A percentile compares a stretch with the other conserved stretches of the same genome.
These are phyloP conservation scores for Aureobasidium sp. DNA, from an alignment of 2,329 filamentous ascomycete species.

Conservation along the genomic window DNA sequence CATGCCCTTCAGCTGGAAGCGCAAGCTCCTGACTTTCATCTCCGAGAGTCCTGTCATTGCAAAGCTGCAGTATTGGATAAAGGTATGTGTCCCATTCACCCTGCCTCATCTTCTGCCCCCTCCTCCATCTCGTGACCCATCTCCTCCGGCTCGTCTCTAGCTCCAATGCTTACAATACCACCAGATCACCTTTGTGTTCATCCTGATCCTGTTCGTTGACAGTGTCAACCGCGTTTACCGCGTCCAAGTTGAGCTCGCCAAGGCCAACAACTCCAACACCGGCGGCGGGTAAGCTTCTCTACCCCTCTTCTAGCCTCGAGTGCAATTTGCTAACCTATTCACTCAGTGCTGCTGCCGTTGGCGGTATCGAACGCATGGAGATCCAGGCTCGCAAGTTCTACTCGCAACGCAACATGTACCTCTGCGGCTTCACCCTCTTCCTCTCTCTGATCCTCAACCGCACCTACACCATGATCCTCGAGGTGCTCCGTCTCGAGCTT, in stretches of 20 bases:
- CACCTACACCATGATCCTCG: slow-evolving; percentile 95
- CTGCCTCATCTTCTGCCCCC: no score
- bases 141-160: background rate
- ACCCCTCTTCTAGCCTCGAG: background rate
- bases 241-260: slow-evolving; percentile 79
- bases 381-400: slow-evolving; percentile 99
- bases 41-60: slow-evolving; percentile 78
- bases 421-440: slow-evolving; percentile 98
- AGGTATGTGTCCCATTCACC: slow-evolving; percentile 40
- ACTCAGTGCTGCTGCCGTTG: slow-evolving; percentile 60
- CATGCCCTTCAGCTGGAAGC: slow-evolving; percentile 76
- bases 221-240: slow-evolving; percentile 95
- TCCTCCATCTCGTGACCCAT: background rate
- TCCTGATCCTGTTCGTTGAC: slow-evolving; percentile 94
- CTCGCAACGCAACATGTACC: slow-evolving; percentile 99
- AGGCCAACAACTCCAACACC: slow-evolving; percentile 54
- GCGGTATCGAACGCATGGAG: slow-evolving; percentile 84
- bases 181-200: slow-evolving; percentile 96
- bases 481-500: slow-evolving; percentile 85
- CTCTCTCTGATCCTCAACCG: slow-evolving; percentile 98
- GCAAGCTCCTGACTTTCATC: slow-evolving; percentile 91
- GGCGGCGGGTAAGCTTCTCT: slow-evolving; percentile 37
- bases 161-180: background rate
- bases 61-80: slow-evolving; percentile 94
- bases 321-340: slow-evolving; percentile 14